phyloP scores from a whole-genome alignment of 257 asterid genomes.

The Echites panduratus region DNA sequence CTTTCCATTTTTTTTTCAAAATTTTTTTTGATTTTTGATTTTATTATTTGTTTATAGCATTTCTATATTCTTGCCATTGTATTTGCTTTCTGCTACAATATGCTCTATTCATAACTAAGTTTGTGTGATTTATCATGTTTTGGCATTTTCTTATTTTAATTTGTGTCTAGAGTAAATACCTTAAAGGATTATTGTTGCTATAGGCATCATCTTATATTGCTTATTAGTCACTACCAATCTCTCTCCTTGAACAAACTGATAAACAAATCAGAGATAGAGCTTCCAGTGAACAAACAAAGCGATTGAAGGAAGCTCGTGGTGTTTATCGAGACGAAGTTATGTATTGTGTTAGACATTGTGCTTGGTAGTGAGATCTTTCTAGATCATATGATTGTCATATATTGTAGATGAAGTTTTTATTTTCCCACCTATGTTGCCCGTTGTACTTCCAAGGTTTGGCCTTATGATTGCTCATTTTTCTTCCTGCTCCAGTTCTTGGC shows the following conservation, averaged over 20 bases:
- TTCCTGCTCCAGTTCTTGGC: not conserved
- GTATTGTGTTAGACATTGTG: conserved; percentile 92
- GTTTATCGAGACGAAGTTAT: conserved; percentile 76
- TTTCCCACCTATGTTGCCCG: not conserved
- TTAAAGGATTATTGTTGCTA: conserved; percentile 14
- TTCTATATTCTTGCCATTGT: not conserved
- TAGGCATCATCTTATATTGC: conserved; percentile 84
- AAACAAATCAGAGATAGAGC: conserved; percentile 69
- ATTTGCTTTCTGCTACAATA: not conserved
- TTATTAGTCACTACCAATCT: conserved; percentile 66
- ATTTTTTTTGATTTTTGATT: not conserved
- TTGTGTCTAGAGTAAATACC: not conserved
- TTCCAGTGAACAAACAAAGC: conserved; percentile 68
- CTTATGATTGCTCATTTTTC: not conserved
- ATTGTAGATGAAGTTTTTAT: not conserved
- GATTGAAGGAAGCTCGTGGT: conserved; percentile 79
- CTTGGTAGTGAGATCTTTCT: conserved; percentile 49
- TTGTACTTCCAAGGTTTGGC: not conserved
- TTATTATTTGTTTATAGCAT: not conserved
- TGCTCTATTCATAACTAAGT: not conserved
- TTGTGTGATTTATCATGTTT: not conserved
- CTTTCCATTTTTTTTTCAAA: too few species aligned
- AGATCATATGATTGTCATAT: not conserved
- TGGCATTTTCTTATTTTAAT: not conserved
- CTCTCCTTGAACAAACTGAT: conserved; percentile 85